Base-by-base conservation (phyloP, 2,329 filamentous ascomycete species). In the Fusarium papillatum region DNA sequence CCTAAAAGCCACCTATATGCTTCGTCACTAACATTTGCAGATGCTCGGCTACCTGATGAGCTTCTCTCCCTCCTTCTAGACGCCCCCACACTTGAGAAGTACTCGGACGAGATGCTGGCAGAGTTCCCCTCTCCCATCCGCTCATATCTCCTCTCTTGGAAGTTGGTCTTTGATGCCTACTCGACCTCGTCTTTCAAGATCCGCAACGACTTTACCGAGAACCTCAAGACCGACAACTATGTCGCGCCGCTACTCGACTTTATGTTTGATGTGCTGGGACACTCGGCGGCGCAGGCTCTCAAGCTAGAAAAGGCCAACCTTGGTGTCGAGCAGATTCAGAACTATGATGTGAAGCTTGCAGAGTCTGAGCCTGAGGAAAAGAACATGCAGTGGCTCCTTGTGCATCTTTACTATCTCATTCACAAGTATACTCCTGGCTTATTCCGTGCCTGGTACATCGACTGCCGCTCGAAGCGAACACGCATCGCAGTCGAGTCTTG, bases 81-180 rank as follows among this genome's bases (percentile, higher is more conserved):
- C 73, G 89, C 94, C 0, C 95, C 96, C 1, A 92, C 92, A 0
- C 87, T 94, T 4, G 90, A 93, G n/a, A 87, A 88, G 16, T 90
- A 95, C 57, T 87, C 90, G 0, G 91, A 94, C 59, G 90, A 93
- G 11, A 87, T 89, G 41, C 91, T 95, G 26, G 88, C 92, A 7
- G 87, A 90, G 19, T 94, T 96, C 78, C 95, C 95, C 14, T 86
- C 91, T 1, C 81, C 90, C 0, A 87, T 98, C 60, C 91, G 95
- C 64, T 92, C 93, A 13, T 99, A 98, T 80, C 88, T 99, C 4
- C 87, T 98, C 34, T 94, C 95, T 14, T 99, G 97, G 97, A 91
- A 95, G 74, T 88, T 98, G 2, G 89, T 98, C 1, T 98, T 98
- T 81, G 95, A 98, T 78, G 93, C 96, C 55, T 97, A 96, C 81